Evolutionary conservation across 345 rosid genomes (phyloP), one percentile per base, ranked within the genome.

Genomic region (Laguncularia racemosa): DNA sequence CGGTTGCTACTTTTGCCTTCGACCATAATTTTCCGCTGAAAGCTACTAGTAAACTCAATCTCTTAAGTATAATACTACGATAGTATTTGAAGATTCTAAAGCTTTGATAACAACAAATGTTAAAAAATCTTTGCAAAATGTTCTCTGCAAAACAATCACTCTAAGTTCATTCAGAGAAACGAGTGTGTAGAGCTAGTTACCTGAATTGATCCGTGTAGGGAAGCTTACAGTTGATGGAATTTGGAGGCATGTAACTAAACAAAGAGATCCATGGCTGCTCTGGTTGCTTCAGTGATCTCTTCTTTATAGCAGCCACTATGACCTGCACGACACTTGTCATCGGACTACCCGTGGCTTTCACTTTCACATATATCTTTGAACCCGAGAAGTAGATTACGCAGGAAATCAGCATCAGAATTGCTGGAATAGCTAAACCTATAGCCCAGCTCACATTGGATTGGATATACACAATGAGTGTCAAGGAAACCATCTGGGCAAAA

Each of bases 361-460:
- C 96, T 63, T 72, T 82, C 17, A 89, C 91, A 58, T 89, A 88
- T 15, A 89, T 53, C 45, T 74, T 85, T 14, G 91, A 65, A 0
- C 93, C 96, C 60, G 56, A 50, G 46, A 81, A 85, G 76, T 48
- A 85, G 44, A 88, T 67, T 0, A 58, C 76, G 10, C 85, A 77
- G 0, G 88, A 83, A 44, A 83, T 48, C 60, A 88, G 64, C 96
- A 85, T 88, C 7, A 88, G 74, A 64, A 52, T 44, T 16, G 90
- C 88, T 0, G 96, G 96, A 60, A 88, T 81, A 12, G 67, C 84
- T 49, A 88, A 66, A 44, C 96, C 96, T 19, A 85, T 74, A 3
- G 88, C 68, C 96, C 96, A 88, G 60, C 92, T 88, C 50, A 85
- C 74, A 38, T 88, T 85, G 5, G 88, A 76, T 71, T 88, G 96